phyloP scores from a whole-genome alignment of 345 rosid genomes.

The Populus davidiana region DNA sequence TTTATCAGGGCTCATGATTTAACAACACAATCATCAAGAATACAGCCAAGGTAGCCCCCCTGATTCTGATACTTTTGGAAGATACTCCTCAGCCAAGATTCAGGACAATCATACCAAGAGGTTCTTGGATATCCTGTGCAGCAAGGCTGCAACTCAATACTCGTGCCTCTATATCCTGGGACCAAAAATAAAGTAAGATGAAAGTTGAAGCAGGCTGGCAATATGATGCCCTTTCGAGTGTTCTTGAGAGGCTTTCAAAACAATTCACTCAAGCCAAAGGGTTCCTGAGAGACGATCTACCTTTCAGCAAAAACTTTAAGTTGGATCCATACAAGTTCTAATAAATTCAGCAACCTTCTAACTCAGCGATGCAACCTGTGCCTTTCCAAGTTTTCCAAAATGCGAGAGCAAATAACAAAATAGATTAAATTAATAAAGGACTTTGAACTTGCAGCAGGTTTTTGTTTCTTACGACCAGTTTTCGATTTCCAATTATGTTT shows the following conservation, averaged over 20 bases:
- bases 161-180: neutral
- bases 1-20: neutral
- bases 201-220: neutral
- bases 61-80: neutral
- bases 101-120: neutral
- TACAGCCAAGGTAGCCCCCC: neutral
- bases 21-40: neutral
- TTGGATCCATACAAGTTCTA: neutral
- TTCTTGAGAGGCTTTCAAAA: neutral
- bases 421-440: neutral
- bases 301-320: neutral
- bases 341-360: neutral
- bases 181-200: neutral
- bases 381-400: neutral
- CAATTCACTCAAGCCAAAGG: neutral
- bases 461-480: neutral
- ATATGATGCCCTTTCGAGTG: neutral
- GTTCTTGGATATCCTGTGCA: neutral
- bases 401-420: neutral
- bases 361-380: neutral
- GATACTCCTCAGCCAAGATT: neutral
- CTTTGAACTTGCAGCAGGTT: neutral
- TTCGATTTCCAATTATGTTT: constrained; percentile 4
- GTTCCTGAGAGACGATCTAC: neutral
- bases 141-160: neutral